These are phyloP conservation scores for Ascochyta lentis DNA, from an alignment of 2,329 filamentous ascomycete genomes.

Conservation along the genomic window DNA sequence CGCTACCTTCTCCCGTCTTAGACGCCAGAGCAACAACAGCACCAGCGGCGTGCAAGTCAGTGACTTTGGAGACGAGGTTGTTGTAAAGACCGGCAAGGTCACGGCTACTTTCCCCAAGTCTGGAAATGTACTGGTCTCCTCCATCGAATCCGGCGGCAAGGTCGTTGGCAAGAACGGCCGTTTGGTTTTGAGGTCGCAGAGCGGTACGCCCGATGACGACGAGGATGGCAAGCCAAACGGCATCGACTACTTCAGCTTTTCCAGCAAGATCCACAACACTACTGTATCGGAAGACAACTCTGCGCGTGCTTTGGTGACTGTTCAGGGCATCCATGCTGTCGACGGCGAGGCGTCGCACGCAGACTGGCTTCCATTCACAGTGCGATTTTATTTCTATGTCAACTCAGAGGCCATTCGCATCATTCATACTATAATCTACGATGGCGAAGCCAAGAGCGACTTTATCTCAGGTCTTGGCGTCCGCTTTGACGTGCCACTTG, in stretches of 20 bases:
- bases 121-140: constrained; percentile 39
- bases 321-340: constrained; percentile 48
- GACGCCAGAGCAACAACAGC: constrained; percentile 25
- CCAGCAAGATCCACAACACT: constrained; percentile 60
- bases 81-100: constrained; percentile 44
- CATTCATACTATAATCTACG: constrained; percentile 64
- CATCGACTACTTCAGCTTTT: constrained; percentile 55
- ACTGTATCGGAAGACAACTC: constrained; percentile 55
- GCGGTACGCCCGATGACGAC: constrained; percentile 51
- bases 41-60: constrained; percentile 33
- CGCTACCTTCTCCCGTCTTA: constrained; percentile 12
- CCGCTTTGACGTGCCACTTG: constrained; percentile 62
- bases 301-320: constrained; percentile 57
- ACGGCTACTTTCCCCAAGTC: constrained; percentile 43
- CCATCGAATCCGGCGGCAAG: constrained; percentile 50
- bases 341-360: constrained; percentile 42
- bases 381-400: constrained; percentile 66
- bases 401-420: constrained; percentile 62
- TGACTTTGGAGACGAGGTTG: constrained; percentile 31
- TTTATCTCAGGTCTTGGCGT: constrained; percentile 64
- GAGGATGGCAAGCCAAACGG: constrained; percentile 46
- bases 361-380: constrained; percentile 61
- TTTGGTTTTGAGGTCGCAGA: constrained; percentile 62
- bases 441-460: constrained; percentile 57
- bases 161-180: constrained; percentile 46